Base-by-base conservation (phyloP, 148 eudicot genomes). In the Bassia scoparia region DNA sequence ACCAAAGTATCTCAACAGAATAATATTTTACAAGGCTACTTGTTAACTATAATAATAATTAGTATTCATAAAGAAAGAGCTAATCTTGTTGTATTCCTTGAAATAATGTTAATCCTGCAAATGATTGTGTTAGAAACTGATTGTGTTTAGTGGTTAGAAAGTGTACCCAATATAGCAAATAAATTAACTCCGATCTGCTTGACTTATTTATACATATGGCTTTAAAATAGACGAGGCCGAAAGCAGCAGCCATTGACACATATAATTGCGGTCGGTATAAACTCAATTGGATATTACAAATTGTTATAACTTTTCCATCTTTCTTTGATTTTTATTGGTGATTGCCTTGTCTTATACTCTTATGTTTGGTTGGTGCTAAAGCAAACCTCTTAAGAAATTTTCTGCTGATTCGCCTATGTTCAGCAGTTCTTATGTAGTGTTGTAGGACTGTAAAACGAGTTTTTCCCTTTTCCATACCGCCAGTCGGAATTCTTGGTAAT, bases 141-240 rank as follows among this genome's bases (percentile, higher is more conserved):
- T 41, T 46, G 52, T 52, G 41, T 62, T n/a, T 67, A 50, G 61
- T 73, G 41, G 44, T 67, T 67, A 35, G 52, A 61, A 78, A 78
- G 77, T 44, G 41, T 70, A 61, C 44, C 13, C 7, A 65, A 37
- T 61, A 70, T 6, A 55, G 67, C 27, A 30, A 69, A 63, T 79
- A 27, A 62, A 55, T 70, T n/a, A 67, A 43, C 34, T 63, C 52
- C 27, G 33, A 48, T 15, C 9, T 31, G 38, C 37, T 35, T 43
- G 59, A 61, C 56, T 35, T 61, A 54, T 61, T 44, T 53, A 55
- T 72, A 58, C 62, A 52, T 61, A 54, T 44, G 67, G 30, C 9
- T 41, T 50, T 38, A 24, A 20, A 60, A 26, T 60, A 41, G 24
- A 53, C 23, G 43, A 79, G 29, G 72, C 71, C 56, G 72, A 73